Base-by-base conservation (phyloP, 805 yeast species). In the Metschnikowia hibisci region DNA sequence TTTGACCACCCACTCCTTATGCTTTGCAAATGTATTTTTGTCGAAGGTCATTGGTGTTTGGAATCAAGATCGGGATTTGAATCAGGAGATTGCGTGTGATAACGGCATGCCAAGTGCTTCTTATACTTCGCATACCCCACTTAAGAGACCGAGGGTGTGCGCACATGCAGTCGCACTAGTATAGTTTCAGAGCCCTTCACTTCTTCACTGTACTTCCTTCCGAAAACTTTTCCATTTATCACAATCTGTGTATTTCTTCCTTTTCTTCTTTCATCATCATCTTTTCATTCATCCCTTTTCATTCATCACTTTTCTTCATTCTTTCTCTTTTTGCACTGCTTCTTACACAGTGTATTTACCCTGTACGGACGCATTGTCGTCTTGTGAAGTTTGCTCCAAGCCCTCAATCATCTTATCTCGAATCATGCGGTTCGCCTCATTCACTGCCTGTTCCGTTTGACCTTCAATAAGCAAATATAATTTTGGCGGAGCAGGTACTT, bases 401-500 rank as follows among this genome's bases (percentile, higher is more conserved):
- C 84, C 88, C 46, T 73, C 79, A 6, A 78, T 66, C 54, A 82
- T 77, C 32, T 71, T 66, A 31, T 71, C 74, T 40, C 80, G 76
- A 28, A 85, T 67, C 46, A 80, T 54, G 15, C 69, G 73, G 43
- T 82, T 80, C 1, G 90, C 88, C 33, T 73, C 68, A 31, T 66
- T 60, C 2, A 88, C 84, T 6, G 80, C 71, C 12, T 64, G 61
- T 41, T 81, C 84, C 6, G 77, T 77, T 12, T 74, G 74, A 2
- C 91, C 89, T 60, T 91, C 98, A 26, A 91, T 79, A 16, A 85
- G 68, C 13, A 91, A 64, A 51, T 84, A 85, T 43, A 91, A 66
- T 62, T 87, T 89, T 1, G 87, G 87, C 29, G 83, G 88, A 12
- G 80, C 83, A 3, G 58, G 45, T 3, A 62, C 69, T 0, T 71